Conservation (phyloP, 2,329 filamentous ascomycete species). For the Raffaelea albimanens region DNA sequence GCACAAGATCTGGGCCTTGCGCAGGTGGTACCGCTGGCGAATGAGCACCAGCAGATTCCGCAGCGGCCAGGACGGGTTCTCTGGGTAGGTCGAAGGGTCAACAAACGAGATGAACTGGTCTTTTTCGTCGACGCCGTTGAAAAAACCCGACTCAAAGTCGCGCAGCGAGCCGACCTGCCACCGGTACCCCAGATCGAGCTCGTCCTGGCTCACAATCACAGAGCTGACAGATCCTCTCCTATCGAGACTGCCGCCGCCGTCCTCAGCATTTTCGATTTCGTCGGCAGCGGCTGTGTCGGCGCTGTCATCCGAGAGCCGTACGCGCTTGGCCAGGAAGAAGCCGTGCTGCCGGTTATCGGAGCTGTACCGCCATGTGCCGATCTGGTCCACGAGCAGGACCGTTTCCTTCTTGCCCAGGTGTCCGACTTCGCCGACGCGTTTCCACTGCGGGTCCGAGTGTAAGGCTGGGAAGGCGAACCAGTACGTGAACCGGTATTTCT, state of each 20-base stretch:
- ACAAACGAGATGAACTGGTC: slow-evolving; percentile 81
- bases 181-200: slow-evolving; percentile 49
- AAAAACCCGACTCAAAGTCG: slow-evolving; percentile 80
- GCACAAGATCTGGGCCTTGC: slow-evolving; percentile 73
- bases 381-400: slow-evolving; percentile 66
- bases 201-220: slow-evolving; percentile 40
- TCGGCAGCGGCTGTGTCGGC: slow-evolving; percentile 23
- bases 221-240: slow-evolving; percentile 16
- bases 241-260: slow-evolving; percentile 4
- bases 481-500: slow-evolving; percentile 97
- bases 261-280: neutral
- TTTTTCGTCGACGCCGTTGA: slow-evolving; percentile 58
- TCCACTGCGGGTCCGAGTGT: slow-evolving; percentile 82
- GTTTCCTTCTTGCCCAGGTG: slow-evolving; percentile 61
- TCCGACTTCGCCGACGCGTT: slow-evolving; percentile 43
- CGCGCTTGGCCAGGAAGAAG: slow-evolving; percentile 88
- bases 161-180: slow-evolving; percentile 74
- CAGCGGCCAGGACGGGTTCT: slow-evolving; percentile 86
- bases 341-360: slow-evolving; percentile 80
- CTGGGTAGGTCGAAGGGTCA: slow-evolving; percentile 82
- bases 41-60: slow-evolving; percentile 82
- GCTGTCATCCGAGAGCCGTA: slow-evolving; percentile 24
- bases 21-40: slow-evolving; percentile 68
- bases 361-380: slow-evolving; percentile 80
- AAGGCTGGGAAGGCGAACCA: slow-evolving; percentile 95